Conservation (phyloP, 108 stramenopile species). For the Nitzschia sp. region DNA sequence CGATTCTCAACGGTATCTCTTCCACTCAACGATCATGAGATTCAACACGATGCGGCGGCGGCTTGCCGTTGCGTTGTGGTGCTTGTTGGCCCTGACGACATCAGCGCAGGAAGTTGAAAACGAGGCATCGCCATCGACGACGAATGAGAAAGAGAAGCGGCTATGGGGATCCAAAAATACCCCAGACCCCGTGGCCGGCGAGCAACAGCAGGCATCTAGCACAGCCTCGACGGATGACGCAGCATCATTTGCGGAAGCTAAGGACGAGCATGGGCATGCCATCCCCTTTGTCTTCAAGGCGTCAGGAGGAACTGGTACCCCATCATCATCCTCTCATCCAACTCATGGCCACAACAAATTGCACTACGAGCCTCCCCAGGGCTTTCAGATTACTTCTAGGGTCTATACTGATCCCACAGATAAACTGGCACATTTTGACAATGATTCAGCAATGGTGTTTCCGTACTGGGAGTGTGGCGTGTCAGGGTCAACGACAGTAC, state of each 20-base stretch:
- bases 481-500: constrained; percentile 38
- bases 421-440: constrained; percentile 55
- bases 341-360: neutral
- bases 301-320: neutral
- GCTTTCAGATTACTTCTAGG: constrained; percentile 45
- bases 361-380: constrained; percentile 29
- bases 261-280: constrained; percentile 8
- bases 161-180: constrained; percentile 7
- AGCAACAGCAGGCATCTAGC: neutral
- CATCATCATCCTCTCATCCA: neutral
- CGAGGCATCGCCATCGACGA: neutral
- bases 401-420: constrained; percentile 59
- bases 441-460: constrained; percentile 29
- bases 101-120: neutral
- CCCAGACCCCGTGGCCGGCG: too few species aligned
- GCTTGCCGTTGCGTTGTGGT: neutral
- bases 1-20: too few species aligned
- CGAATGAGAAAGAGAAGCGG: constrained; percentile 3
- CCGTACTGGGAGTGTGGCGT: constrained; percentile 63
- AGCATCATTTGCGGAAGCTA: neutral
- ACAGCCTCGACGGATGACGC: neutral
- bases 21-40: too few species aligned
- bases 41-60: neutral
- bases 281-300: neutral
- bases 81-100: neutral